Base-by-base conservation (phyloP, 2,329 filamentous ascomycete genomes). In the Aspergillus oerlinghausenensis region DNA sequence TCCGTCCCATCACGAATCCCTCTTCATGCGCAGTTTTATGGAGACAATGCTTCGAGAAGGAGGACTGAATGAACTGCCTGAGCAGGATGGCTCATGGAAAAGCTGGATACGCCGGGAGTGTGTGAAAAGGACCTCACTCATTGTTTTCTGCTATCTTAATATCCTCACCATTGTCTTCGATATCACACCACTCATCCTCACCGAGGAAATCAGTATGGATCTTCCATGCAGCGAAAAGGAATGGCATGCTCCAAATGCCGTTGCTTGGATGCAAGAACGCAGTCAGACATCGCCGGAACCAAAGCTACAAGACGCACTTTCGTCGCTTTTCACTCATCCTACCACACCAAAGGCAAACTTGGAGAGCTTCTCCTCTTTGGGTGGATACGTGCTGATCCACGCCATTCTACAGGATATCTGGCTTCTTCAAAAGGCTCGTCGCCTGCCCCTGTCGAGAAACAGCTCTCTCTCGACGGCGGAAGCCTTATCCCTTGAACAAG, bases 121-220 rank as follows among this genome's bases (percentile, higher is more conserved):
- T 25, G 63, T 68, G 3, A 72, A 72, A 50, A 62, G 70, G 8
- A 70, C 68, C 9, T 71, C 66, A 25, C 52, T 72, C 5, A 70
- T 72, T n/a, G 65, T 69, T 0, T 68, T 69, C 43, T 74, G 59
- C 61, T 77, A 67, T 55, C 66, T 71, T 28, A 70, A 69, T n/a
- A 70, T 72, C 14, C 69, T 69, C 29, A 72, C 69, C 3, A 71
- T 72, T n/a, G 68, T 72, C 1, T 72, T 72, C 14, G 69, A 72
- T 38, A 54, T 72, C 2, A 66, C 70, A 1, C 67, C 70, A 0
- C 58, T 70, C 50, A 65, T 72, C 7, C 57, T 72, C 7, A 67
- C 68, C 0, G 70, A 72, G 50, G 70, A 72, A 28, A 50, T 71
- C 14, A 58, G 61, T 0, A 38, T 72, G 25, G 68, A 71, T n/a